Base-by-base conservation (phyloP, 139 green algal genomes). In the Pseudopediastrum boryanum region DNA sequence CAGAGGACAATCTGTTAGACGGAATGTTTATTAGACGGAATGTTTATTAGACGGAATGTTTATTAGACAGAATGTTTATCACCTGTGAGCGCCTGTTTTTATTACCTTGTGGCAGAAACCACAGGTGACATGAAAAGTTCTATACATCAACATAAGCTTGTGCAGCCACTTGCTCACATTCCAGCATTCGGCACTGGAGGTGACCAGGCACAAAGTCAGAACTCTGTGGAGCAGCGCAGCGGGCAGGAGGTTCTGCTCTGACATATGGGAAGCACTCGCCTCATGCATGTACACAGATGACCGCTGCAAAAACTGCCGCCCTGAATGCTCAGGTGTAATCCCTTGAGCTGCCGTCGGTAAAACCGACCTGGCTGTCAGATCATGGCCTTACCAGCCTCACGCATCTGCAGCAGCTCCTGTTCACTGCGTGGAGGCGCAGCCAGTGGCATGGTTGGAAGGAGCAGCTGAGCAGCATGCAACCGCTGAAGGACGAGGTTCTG, bases 361-460 rank as follows among this genome's bases (percentile, higher is more conserved):
- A 31, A 54, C 8, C 42, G 25, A 63, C 10, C 0, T 50, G 21
- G 6, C 39, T 6, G 29, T 51, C 2, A 41, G 42, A 43, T 13
- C 3, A 51, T 23, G 8, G 38, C 27, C 73, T 9, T 58, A 88
- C 79, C 84, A 70, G 68, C 23, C 12, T 38, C 69, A 7, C 77
- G 41, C 27, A 89, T 29, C 5, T 29, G 50, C 19, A 62, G 59
- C 65, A 89, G 38, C 61, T 85, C 65, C 38, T 52, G 56, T 16
- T 43, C 6, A 25, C 63, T 79, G 12, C 84, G 46, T 36, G 36
- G 66, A 7, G 54, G 39, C 42, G 71, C 6, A 27, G 36, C 25
- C 36, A 86, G 77, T 27, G 71, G 80, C 59, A 71, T 68, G 33
- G 77, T 73, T 4, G 70, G 65, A 41, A 85, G 62, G 35, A 86